Conservation (phyloP, 345 rosid species). For the Eucalyptus polyanthemos region DNA sequence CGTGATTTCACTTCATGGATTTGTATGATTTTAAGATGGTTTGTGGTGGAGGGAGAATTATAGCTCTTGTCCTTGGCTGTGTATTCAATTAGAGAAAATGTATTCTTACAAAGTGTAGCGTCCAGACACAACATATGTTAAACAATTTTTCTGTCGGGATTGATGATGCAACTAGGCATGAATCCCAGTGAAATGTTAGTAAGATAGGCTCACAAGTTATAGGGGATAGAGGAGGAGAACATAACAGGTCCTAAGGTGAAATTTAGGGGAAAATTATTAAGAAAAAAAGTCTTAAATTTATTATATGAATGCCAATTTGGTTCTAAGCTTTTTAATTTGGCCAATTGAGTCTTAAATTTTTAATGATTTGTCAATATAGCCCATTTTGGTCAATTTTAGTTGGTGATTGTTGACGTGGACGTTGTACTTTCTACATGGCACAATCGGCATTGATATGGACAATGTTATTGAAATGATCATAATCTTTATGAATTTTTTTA, state of each 20-base stretch:
- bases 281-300: too few species aligned
- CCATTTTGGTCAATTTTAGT: too few species aligned
- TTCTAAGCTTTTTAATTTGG: too few species aligned
- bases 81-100: background rate
- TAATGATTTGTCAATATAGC: too few species aligned
- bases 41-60: background rate
- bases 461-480: too few species aligned
- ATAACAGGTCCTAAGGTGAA: background rate
- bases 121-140: background rate
- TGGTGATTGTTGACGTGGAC: accelerated
- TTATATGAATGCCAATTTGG: background rate
- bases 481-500: too few species aligned
- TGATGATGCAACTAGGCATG: background rate
- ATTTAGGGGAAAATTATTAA: background rate
- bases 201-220: background rate
- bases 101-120: background rate
- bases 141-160: background rate
- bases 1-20: background rate
- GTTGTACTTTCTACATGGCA: too few species aligned
- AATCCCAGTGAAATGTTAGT: background rate
- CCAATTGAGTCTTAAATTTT: too few species aligned
- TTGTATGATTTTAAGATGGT: background rate
- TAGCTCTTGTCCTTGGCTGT: background rate
- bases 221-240: background rate
- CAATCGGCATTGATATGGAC: accelerated